phyloP scores from a whole-genome alignment of 139 green algal species.

The Asterochloris sp. region DNA sequence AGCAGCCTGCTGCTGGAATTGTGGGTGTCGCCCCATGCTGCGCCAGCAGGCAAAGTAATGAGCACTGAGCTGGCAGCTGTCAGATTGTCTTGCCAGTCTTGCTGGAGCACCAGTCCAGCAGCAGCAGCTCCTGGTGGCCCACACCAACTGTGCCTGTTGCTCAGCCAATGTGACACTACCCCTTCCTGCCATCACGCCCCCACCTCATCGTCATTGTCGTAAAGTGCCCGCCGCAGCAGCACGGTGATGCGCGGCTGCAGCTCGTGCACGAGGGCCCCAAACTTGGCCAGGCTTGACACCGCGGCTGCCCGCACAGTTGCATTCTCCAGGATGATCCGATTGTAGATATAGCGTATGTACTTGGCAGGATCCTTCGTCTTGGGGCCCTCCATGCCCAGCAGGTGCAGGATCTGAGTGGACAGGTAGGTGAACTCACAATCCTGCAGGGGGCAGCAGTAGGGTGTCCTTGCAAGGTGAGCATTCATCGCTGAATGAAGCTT shows the following conservation, averaged over 20 bases:
- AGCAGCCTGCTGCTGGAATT: no score
- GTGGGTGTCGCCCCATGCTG: no score
- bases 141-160: no score
- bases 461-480: not conserved
- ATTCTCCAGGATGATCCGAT: slow-evolving; percentile 98
- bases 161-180: no score
- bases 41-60: no score
- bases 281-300: slow-evolving; percentile 83
- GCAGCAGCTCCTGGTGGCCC: no score
- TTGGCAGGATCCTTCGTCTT: slow-evolving; percentile 65
- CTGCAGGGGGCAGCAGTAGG: not conserved
- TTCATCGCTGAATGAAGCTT: no score
- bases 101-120: no score
- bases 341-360: slow-evolving; percentile 99
- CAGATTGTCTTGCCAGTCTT: no score
- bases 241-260: slow-evolving; percentile 75
- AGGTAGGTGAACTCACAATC: slow-evolving; percentile 99
- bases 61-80: no score
- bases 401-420: slow-evolving; percentile 91
- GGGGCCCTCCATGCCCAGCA: slow-evolving; percentile 87
- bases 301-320: slow-evolving; percentile 94
- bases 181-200: not conserved
- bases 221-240: slow-evolving; percentile 88
- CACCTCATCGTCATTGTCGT: slow-evolving; percentile 97
- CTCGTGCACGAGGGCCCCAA: slow-evolving; percentile 67